These are phyloP conservation scores for Pythium rhizo-oryzae DNA, from an alignment of 352 stramenopile species.

Conservation along the genomic window DNA sequence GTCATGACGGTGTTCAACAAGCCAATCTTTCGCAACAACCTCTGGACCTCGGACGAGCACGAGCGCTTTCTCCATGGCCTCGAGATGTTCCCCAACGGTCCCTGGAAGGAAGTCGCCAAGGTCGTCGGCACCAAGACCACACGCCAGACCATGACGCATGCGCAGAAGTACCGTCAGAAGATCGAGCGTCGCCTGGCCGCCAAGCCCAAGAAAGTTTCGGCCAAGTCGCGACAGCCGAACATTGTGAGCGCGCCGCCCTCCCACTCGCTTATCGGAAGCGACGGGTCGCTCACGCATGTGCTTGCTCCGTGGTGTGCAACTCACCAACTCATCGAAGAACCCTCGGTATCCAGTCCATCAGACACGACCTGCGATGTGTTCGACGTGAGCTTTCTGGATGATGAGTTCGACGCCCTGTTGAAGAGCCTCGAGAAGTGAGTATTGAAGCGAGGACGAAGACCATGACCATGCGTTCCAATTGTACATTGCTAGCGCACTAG, in stretches of 20 bases:
- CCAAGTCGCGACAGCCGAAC: too few relatives aligned
- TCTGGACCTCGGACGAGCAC: constrained; percentile 39
- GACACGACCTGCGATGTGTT: neutral
- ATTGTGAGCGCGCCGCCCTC: too few relatives aligned
- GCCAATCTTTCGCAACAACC: constrained; percentile 10
- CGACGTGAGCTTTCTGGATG: constrained; percentile 3
- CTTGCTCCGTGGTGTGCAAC: too few relatives aligned
- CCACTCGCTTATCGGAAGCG: too few relatives aligned
- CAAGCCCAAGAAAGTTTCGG: too few relatives aligned
- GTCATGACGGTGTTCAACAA: neutral
- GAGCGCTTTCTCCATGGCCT: constrained; percentile 61
- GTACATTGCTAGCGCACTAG: too few relatives aligned
- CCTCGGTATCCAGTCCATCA: too few relatives aligned
- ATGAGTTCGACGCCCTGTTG: neutral
- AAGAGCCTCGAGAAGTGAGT: neutral
- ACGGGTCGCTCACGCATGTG: too few relatives aligned
- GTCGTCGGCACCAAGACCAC: constrained; percentile 82
- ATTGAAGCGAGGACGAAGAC: too few relatives aligned
- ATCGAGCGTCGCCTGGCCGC: constrained; percentile 69
- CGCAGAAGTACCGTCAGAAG: constrained; percentile 45
- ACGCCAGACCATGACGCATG: constrained; percentile 69
- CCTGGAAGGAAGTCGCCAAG: constrained; percentile 67
- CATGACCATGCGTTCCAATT: too few relatives aligned
- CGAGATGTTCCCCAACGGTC: constrained; percentile 58
- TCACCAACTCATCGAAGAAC: too few relatives aligned